Conservation (phyloP, 2,329 filamentous ascomycete genomes). For the Botrytis porri region DNA sequence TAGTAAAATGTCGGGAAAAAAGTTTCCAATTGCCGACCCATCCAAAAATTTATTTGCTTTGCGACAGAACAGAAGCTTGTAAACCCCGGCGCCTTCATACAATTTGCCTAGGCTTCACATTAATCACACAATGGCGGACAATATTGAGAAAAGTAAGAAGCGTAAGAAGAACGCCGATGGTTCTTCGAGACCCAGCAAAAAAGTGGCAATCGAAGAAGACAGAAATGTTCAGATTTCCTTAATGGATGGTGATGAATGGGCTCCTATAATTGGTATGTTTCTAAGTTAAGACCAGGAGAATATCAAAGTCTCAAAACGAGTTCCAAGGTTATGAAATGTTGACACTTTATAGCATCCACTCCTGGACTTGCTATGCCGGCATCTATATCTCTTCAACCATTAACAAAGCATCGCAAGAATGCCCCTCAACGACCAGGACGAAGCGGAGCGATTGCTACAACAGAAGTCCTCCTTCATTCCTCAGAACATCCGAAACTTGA, state of each 20-base stretch:
- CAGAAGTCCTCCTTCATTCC: conserved; percentile 57
- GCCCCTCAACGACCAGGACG: conserved; percentile 26
- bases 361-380: conserved; percentile 38
- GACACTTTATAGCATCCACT: conserved; percentile 33
- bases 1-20: conserved; percentile 22
- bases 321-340: background rate
- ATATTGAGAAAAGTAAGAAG: conserved; percentile 42
- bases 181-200: conserved; percentile 47
- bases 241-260: conserved; percentile 46
- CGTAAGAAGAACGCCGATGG: conserved; percentile 50
- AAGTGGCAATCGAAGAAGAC: conserved; percentile 46
- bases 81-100: background rate
- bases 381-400: conserved; percentile 37
- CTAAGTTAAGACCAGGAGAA: background rate
- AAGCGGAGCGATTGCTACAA: conserved; percentile 34
- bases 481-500: conserved; percentile 55
- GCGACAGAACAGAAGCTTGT: background rate
- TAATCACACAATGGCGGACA: conserved; percentile 32
- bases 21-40: conserved; percentile 14
- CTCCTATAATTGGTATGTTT: conserved; percentile 52
- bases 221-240: conserved; percentile 47
- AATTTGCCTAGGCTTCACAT: background rate
- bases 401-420: conserved; percentile 34
- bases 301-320: background rate
- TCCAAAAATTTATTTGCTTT: conserved; percentile 19